Conservation (phyloP, 495 filamentous ascomycete genomes). For the Daldinia concentrica region DNA sequence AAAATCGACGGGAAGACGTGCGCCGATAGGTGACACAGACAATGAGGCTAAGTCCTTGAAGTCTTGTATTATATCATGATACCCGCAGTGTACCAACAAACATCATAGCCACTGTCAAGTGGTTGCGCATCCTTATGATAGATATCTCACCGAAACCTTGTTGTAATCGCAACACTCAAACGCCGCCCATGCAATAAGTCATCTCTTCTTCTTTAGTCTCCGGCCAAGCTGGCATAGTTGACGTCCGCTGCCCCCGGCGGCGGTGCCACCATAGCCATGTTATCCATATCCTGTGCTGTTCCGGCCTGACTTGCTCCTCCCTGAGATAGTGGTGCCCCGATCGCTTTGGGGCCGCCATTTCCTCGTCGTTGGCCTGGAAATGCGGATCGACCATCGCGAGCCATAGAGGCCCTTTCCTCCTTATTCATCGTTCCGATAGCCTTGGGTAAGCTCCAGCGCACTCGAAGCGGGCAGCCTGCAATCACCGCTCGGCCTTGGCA, state of each 20-base stretch:
- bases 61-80: constrained; percentile 48
- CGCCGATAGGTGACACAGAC: constrained; percentile 47
- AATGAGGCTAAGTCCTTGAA: constrained; percentile 47
- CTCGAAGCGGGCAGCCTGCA: constrained; percentile 82
- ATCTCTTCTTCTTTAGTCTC: constrained; percentile 63
- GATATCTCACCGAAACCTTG: constrained; percentile 49
- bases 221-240: constrained; percentile 84
- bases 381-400: constrained; percentile 73
- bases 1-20: constrained; percentile 60
- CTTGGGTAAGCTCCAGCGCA: constrained; percentile 93
- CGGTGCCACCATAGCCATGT: constrained; percentile 68
- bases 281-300: constrained; percentile 56
- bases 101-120: constrained; percentile 44
- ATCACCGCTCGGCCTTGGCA: constrained; percentile 89
- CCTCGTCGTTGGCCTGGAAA: constrained; percentile 52
- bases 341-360: constrained; percentile 41
- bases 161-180: constrained; percentile 53
- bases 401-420: constrained; percentile 78
- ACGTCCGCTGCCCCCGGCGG: constrained; percentile 86
- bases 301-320: constrained; percentile 42
- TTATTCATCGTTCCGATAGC: constrained; percentile 88
- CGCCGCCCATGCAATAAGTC: constrained; percentile 48
- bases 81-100: constrained; percentile 42
- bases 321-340: constrained; percentile 45
- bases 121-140: constrained; percentile 20